Percentiles rank a stretch among this genome's conserved stretches.
phyloP scores from a whole-genome alignment of 176 grass and related monocot genomes.

The Oryza coarctata region DNA sequence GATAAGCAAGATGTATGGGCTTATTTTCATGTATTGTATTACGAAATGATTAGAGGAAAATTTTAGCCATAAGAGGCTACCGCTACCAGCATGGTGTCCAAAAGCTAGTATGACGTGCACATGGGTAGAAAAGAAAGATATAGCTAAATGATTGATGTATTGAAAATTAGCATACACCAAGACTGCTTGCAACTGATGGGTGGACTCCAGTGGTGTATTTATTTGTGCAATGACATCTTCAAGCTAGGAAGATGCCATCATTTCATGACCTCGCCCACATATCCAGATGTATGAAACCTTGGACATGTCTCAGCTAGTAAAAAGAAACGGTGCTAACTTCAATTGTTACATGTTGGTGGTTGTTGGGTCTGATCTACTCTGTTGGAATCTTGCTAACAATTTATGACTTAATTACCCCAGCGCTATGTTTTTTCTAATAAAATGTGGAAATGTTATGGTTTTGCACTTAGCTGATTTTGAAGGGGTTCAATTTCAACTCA shows the following conservation, averaged over 20 bases:
- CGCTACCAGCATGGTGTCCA: background rate
- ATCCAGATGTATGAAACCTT: background rate
- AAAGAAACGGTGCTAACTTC: background rate
- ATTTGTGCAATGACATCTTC: background rate
- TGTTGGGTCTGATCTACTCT: background rate
- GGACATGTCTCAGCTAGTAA: background rate
- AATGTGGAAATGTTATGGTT: too few species aligned
- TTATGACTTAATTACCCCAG: too few species aligned
- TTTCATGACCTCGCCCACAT: background rate
- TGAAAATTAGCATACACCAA: conserved; percentile 23
- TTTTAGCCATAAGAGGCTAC: background rate
- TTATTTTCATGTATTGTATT: background rate
- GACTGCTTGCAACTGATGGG: background rate
- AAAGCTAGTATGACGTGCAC: background rate
- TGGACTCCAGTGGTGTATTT: background rate
- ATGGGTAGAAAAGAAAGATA: background rate
- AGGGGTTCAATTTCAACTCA: background rate
- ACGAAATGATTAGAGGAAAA: background rate
- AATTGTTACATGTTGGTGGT: background rate
- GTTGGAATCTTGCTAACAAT: too few species aligned
- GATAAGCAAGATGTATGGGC: too few species aligned
- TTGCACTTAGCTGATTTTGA: too few species aligned
- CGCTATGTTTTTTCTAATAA: too few species aligned
- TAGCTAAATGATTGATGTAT: background rate
- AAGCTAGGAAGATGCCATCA: background rate